These are phyloP conservation scores for Dryas octopetala DNA, from an alignment of 306 rosid genomes.

Conservation along the genomic window DNA sequence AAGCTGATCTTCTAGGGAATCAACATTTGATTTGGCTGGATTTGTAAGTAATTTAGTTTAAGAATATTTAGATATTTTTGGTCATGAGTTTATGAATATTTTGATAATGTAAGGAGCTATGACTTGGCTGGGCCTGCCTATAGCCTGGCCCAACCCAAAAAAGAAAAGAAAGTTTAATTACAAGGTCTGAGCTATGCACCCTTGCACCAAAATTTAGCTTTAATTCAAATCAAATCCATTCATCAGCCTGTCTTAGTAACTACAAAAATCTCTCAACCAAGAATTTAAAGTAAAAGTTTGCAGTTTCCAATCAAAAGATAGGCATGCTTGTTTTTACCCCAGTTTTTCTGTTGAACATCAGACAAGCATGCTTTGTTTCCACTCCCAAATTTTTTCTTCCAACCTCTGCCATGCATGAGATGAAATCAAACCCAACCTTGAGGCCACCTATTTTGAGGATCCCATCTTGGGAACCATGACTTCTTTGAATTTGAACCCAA, in stretches of 20 bases:
- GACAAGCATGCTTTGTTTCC: neutral
- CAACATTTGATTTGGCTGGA: neutral
- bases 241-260: neutral
- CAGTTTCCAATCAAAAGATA: neutral
- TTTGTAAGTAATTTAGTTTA: no score
- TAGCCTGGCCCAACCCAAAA: no score
- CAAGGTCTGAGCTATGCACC: neutral
- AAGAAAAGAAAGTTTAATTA: neutral
- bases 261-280: neutral
- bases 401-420: neutral
- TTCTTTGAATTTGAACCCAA: conserved; percentile 39
- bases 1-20: neutral
- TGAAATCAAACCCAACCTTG: conserved; percentile 60
- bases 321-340: neutral
- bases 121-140: no score
- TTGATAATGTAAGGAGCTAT: no score
- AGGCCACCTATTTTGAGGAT: conserved; percentile 68
- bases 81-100: no score
- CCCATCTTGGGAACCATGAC: conserved; percentile 45
- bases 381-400: neutral
- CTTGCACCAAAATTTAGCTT: neutral
- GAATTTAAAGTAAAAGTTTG: neutral
- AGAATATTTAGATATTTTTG: no score
- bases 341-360: neutral
- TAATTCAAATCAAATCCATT: neutral